Base-by-base conservation (phyloP, 768 basidiomycete species). In the Auriculariales sp. region DNA sequence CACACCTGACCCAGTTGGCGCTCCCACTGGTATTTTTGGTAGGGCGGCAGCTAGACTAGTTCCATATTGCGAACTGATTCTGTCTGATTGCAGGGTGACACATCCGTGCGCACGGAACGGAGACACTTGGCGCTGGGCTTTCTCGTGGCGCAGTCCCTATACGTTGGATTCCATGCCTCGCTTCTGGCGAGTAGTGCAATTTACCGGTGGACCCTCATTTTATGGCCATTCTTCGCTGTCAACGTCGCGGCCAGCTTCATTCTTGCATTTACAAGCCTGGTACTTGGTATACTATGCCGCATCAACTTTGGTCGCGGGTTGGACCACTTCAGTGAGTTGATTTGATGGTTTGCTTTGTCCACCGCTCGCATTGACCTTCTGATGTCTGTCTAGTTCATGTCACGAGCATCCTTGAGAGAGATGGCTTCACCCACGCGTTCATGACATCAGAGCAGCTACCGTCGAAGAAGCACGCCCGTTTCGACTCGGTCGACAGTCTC, bases 251-350 rank as follows among this genome's bases (percentile, higher is more conserved):
- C 22, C 19, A 11, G 22, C 22, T 44, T 44, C 39, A 19, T 44
- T 19, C 24, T 44, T 10, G 17, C 39, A 3, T 56, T 74, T 6
- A 53, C 61, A 5, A 71, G 72, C 3, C 62, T 66, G n/a, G 51
- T 64, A 28, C 53, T 77, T 9, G 74, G 69, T 5, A 39, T 76
- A 36, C 42, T 71, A n/a, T 78, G 75, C 58, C 66, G 74, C 47
- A 50, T 70, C 27, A 70, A 77, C 54, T 79, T 77, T 56, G 76
- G 72, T 9, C 72, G 69, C 55, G 77, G 76, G 1, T 65, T 78
- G 9, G 67, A 68, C 3, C 71, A 77, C 28, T 78, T 70, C 53
- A 60, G 77, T 77, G 58, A 62, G 72, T 52, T 28, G 6, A 6
- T 17, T 6, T 19, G 11, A 11, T 7, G 22, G 22, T 25, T 44